Evolutionary conservation across 2,329 filamentous ascomycete genomes (phyloP).

Genomic region (Sordariomycetes sp.): DNA sequence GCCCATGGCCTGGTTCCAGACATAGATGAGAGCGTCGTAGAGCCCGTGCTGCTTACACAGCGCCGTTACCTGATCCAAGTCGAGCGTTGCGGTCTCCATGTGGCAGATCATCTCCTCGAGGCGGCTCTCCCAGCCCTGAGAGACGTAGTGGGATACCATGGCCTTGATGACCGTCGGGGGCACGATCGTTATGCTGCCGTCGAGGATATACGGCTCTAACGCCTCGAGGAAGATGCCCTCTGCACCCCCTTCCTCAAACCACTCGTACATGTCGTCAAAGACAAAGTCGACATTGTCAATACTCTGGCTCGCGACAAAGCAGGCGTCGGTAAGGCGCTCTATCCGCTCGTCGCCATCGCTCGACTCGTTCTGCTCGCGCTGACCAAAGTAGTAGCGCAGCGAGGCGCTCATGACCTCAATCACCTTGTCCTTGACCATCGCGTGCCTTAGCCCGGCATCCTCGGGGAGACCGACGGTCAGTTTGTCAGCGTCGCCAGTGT

Average conservation of each 20-base stretch:
- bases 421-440: conserved; percentile 76
- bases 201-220: conserved; percentile 77
- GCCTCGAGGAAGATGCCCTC: conserved; percentile 75
- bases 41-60: conserved; percentile 85
- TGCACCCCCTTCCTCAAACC: conserved; percentile 66
- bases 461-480: conserved; percentile 88
- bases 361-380: conserved; percentile 36
- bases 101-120: conserved; percentile 92
- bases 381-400: conserved; percentile 73
- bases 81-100: conserved; percentile 79
- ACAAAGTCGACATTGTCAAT: conserved; percentile 72
- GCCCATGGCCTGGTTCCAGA: conserved; percentile 83
- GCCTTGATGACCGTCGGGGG: conserved; percentile 79
- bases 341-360: conserved; percentile 44
- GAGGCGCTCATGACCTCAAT: conserved; percentile 91
- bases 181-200: conserved; percentile 58
- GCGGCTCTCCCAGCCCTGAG: conserved; percentile 58
- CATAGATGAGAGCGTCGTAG: conserved; percentile 91
- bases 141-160: conserved; percentile 69
- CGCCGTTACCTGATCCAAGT: conserved; percentile 82
- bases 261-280: conserved; percentile 82
- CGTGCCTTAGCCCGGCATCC: conserved; percentile 60
- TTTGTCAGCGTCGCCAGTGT: conserved; percentile 82
- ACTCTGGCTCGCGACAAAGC: conserved; percentile 69
- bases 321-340: conserved; percentile 64